phyloP scores from a whole-genome alignment of 2,329 filamentous ascomycete genomes.

The Trichoderma gracile region DNA sequence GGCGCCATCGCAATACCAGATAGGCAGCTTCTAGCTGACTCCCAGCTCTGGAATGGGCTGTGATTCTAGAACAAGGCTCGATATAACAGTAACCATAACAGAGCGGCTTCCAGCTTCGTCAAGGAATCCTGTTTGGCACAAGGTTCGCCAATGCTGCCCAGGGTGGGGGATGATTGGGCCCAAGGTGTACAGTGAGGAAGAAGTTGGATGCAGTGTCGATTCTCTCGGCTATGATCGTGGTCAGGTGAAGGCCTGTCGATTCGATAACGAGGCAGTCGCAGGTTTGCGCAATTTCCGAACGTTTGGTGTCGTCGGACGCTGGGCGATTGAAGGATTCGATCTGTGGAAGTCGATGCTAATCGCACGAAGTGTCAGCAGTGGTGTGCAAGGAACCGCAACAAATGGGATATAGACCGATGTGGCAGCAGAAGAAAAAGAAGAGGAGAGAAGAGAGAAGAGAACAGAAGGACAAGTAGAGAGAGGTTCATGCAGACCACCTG shows the following conservation, averaged over 20 bases:
- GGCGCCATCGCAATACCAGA: conserved; percentile 37
- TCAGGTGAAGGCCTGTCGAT: not conserved
- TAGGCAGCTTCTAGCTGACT: not conserved
- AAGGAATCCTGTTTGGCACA: not conserved
- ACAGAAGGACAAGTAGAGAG: not conserved
- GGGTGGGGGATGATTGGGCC: not conserved
- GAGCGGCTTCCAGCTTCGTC: not conserved
- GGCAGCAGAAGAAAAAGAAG: not conserved
- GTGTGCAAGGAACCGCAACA: not conserved
- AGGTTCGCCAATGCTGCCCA: not conserved
- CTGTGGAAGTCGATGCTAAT: not conserved
- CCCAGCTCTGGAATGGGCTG: not conserved
- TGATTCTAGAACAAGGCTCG: not conserved
- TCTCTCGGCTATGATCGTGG: not conserved
- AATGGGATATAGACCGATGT: not conserved
- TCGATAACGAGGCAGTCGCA: not conserved
- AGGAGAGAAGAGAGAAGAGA: not conserved
- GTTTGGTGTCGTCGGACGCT: not conserved
- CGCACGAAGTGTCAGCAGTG: conserved; percentile 1
- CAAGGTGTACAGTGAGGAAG: not conserved
- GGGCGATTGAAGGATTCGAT: not conserved
- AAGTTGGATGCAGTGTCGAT: not conserved
- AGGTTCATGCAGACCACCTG: not conserved
- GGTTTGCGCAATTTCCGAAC: not conserved
- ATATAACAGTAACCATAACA: conserved; percentile 29